Evolutionary conservation across 257 asterid species (phyloP).

Genomic region (Ilex asprella): DNA sequence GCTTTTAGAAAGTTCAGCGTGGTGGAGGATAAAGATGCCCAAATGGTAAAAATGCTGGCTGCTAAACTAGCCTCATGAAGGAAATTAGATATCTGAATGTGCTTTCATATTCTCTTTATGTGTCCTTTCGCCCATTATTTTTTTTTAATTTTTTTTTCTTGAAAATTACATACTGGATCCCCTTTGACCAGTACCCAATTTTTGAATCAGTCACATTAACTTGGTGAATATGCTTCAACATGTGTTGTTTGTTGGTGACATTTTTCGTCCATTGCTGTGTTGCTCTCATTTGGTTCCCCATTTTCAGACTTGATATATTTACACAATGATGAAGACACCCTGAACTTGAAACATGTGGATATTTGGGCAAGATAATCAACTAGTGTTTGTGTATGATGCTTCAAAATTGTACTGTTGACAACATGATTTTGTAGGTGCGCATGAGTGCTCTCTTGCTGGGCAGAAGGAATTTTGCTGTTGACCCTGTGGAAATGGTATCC

Average conservation of each 20-base stretch:
- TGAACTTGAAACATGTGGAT: background rate
- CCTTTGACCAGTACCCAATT: too few relatives aligned
- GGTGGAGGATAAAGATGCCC: slow-evolving; percentile 37
- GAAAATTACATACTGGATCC: too few relatives aligned
- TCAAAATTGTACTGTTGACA: background rate
- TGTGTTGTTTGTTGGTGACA: too few relatives aligned
- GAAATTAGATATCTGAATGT: background rate
- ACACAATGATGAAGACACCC: background rate
- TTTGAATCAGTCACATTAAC: too few relatives aligned
- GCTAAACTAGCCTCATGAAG: background rate
- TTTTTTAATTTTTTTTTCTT: background rate
- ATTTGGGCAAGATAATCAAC: background rate
- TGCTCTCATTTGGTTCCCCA: background rate
- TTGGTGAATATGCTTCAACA: too few relatives aligned
- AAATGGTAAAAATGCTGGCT: slow-evolving; percentile 45
- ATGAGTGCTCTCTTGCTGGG: slow-evolving; percentile 45
- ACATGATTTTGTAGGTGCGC: slow-evolving; percentile 42
- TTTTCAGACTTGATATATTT: background rate
- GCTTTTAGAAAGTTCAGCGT: slow-evolving; percentile 39
- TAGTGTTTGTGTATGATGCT: background rate
- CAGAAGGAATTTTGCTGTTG: slow-evolving; percentile 34
- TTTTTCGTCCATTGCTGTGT: background rate
- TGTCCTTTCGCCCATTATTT: too few relatives aligned
- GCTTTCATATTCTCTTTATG: background rate
- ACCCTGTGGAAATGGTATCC: slow-evolving; percentile 56